A percentile compares a stretch with the other conserved stretches of the same genome.
Evolutionary conservation across 352 stramenopile genomes (phyloP).

Genomic region (Pythium periplocum): DNA sequence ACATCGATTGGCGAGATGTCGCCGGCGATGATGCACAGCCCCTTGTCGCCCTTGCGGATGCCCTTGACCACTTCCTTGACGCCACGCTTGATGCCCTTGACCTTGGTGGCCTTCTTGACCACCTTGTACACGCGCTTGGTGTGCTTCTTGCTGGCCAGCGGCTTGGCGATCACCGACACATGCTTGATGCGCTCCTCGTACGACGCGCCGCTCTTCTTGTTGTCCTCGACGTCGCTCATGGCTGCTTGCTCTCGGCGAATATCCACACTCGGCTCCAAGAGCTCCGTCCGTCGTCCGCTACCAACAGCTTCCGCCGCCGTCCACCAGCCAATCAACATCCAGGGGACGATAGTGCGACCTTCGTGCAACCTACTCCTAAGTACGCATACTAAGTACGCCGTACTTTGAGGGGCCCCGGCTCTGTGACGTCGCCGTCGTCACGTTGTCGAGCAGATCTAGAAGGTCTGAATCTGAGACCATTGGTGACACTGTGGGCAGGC

Average conservation of each 20-base stretch:
- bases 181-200: constrained; percentile 88
- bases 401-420: too few relatives aligned
- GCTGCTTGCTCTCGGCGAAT: not conserved
- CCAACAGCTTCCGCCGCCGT: not conserved
- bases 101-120: constrained; percentile 93
- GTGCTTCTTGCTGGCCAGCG: constrained; percentile 97
- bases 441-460: too few relatives aligned
- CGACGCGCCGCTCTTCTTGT: constrained; percentile 40
- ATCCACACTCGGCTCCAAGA: not conserved
- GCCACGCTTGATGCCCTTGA: constrained; percentile 96
- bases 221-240: constrained; percentile 73
- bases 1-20: constrained; percentile 99
- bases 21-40: constrained; percentile 97
- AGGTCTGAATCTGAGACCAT: too few relatives aligned
- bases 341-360: too few relatives aligned
- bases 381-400: too few relatives aligned
- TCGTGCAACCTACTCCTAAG: too few relatives aligned
- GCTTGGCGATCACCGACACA: constrained; percentile 92
- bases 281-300: not conserved
- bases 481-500: too few relatives aligned
- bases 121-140: constrained; percentile 93
- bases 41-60: constrained; percentile 96
- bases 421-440: too few relatives aligned
- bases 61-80: constrained; percentile 99
- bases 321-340: not conserved